Evolutionary conservation across 2,329 filamentous ascomycete genomes (phyloP).

Genomic region (Sporothrix sp.): DNA sequence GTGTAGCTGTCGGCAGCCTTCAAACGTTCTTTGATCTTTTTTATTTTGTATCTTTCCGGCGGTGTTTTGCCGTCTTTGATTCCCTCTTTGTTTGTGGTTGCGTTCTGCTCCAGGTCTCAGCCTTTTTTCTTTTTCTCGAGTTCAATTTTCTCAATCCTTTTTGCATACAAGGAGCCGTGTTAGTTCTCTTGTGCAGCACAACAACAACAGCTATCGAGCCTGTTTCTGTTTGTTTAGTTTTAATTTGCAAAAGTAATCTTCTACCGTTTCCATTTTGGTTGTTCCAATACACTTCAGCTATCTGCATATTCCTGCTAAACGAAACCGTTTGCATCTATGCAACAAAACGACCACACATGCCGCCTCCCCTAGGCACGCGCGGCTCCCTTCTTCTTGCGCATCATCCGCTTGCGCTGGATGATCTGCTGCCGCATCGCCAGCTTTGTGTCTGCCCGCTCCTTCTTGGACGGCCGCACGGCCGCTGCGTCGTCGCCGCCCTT

Average conservation of each 20-base stretch:
- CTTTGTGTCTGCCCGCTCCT: constrained; percentile 25
- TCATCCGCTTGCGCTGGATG: constrained; percentile 74
- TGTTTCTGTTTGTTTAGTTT: no score
- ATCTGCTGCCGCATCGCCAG: constrained; percentile 56
- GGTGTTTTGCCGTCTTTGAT: background rate
- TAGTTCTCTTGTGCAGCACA: background rate
- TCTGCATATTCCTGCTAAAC: no score
- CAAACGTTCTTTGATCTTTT: background rate
- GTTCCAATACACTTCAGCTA: no score
- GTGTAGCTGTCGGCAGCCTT: background rate
- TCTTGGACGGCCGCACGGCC: constrained; percentile 13
- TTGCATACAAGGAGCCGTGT: no score
- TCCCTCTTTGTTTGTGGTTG: background rate
- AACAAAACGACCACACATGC: background rate
- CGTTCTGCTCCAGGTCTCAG: background rate
- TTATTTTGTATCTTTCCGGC: constrained; percentile 44
- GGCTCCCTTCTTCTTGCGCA: constrained; percentile 55
- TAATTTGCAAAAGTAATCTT: no score
- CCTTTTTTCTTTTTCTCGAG: no score
- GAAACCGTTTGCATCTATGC: background rate
- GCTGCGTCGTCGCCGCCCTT: constrained; percentile 13
- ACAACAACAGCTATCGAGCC: no score
- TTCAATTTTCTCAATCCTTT: background rate
- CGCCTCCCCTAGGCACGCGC: background rate
- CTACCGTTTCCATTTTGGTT: no score